Base-by-base conservation (phyloP, 2,329 filamentous ascomycete species). In the Cercospora sojina region DNA sequence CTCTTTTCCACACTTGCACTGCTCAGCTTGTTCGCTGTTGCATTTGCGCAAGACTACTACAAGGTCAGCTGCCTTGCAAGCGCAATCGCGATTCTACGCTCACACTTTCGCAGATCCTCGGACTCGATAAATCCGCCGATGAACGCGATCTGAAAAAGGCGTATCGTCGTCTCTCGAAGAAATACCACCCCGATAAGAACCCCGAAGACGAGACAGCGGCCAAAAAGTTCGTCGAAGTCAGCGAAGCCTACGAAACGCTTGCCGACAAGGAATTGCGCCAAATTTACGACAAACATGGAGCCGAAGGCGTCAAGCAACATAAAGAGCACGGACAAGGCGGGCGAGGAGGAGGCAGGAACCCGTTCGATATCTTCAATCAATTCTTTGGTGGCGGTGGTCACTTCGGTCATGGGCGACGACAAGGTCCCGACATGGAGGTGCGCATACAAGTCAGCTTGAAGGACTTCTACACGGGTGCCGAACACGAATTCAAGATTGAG, bases 111-210 rank as follows among this genome's bases (percentile, higher is more conserved):
- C 82, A 96, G 88, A 81, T 97, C 66, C 87, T 99, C 27, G 92
- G 91, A 63, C 81, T 99, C 70, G 86, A 90, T 75, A 92, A 88
- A 75, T 84, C 89, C 67, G 94, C 94, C 16, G 89, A 87, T 56
- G 93, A 97, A 62, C 89, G 89, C 75, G 90, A 98, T 74, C 90
- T 99, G 77, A 99, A 99, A 80, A 91, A 91, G 55, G 93, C 95
- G 23, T 99, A 99, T 80, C 88, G 93, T 67, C 89, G 88, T 67
- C 84, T 99, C 10, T 96, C 91, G 83, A 98, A 98, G 80, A 96
- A 96, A 79, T 97, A 87, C 79, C 95, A 99, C 77, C 95, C 95
- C 3, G 95, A 99, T 80, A 99, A 99, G 86, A 98, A 98, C 75
- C 93, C 94, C 64, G 90, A 89, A 71, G 90, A 97, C 77, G 83